Evolutionary conservation across 2,329 filamentous ascomycete genomes (phyloP).

Genomic region (Lecanicillium sp.): DNA sequence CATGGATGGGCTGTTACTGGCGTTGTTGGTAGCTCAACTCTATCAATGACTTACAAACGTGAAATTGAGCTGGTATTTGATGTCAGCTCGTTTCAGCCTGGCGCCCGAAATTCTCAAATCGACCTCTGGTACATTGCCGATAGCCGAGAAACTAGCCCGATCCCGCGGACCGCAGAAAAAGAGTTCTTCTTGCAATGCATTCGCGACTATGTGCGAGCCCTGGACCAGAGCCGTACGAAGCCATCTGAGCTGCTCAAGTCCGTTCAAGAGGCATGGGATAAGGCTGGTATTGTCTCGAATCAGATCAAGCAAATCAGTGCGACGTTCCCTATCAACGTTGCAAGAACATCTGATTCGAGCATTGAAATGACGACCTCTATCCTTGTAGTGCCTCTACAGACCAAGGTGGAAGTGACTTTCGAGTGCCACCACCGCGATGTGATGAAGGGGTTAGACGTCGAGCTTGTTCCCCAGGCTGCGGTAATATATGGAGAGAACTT

Average conservation of each 20-base stretch:
- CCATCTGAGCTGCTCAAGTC: slow-evolving; percentile 49
- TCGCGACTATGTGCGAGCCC: slow-evolving; percentile 54
- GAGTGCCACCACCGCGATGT: slow-evolving; percentile 40
- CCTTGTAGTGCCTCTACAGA: slow-evolving; percentile 55
- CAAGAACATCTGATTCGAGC: slow-evolving; percentile 55
- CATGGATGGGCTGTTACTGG: slow-evolving; percentile 67
- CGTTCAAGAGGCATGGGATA: slow-evolving; percentile 58
- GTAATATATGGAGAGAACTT: slow-evolving; percentile 74
- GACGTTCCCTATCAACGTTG: slow-evolving; percentile 56
- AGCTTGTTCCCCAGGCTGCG: slow-evolving; percentile 43
- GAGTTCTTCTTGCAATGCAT: slow-evolving; percentile 71
- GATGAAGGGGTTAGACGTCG: slow-evolving; percentile 44
- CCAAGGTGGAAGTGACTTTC: slow-evolving; percentile 58
- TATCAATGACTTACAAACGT: slow-evolving; percentile 67
- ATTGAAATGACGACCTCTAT: slow-evolving; percentile 54
- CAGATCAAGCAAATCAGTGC: slow-evolving; percentile 54
- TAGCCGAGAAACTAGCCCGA: slow-evolving; percentile 41
- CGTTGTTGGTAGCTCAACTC: slow-evolving; percentile 42
- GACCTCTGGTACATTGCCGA: slow-evolving; percentile 64
- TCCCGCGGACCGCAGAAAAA: slow-evolving; percentile 54
- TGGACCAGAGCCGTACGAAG: slow-evolving; percentile 49
- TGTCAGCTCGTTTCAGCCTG: slow-evolving; percentile 47
- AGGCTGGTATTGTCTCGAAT: slow-evolving; percentile 48
- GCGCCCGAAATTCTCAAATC: slow-evolving; percentile 44
- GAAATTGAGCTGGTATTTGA: slow-evolving; percentile 70